Base-by-base conservation (phyloP, 805 yeast species). In the Metschnikowia santaceciliae region DNA sequence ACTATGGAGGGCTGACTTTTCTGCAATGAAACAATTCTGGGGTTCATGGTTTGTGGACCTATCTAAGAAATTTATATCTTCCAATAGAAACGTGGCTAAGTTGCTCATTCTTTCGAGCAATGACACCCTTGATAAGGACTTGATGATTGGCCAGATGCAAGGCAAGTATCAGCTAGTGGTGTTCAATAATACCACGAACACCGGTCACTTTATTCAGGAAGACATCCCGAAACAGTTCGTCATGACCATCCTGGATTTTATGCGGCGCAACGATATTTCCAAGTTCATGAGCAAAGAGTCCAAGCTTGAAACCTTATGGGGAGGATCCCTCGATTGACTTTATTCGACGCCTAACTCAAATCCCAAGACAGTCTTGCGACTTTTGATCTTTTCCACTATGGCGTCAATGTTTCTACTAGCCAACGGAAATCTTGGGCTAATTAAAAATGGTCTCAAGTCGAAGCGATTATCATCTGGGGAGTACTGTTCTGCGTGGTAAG, bases 401-500 rank as follows among this genome's bases (percentile, higher is more conserved):
- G 79, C 81, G 60, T 90, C 97, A 47, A 94, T 94, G 70, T 89
- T 90, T 66, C 82, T 84, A 59, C 90, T 81, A 2, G 97, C 96
- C 86, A 92, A 88, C 1, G 90, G 79, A 68, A 90, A 94, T 55
- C 88, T 74, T 30, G 98, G 97, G 59, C 88, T 83, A 51, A 94
- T 89, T 65, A 95, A 75, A 68, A 94, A 90, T n/a, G 99, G 99
- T 59, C 99, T 78, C 62, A 95, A 74, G 66, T 94, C 99, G 68
- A 88, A 94, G 61, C 99, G 78, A 66, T 94, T 94, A 68, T 94
- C 99, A 68, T 94, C 99, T 1, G 99, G 97, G 2, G 98, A 91
- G 65, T 94, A 94, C 62, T 89, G 95, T 67, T 94, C 99, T 0
- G 99, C 99, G 62, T 94, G 99, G 64, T 94, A 94, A 35, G 95